Evolutionary conservation across 768 basidiomycete genomes (phyloP).

Genomic region (Sarcodon aspratus): DNA sequence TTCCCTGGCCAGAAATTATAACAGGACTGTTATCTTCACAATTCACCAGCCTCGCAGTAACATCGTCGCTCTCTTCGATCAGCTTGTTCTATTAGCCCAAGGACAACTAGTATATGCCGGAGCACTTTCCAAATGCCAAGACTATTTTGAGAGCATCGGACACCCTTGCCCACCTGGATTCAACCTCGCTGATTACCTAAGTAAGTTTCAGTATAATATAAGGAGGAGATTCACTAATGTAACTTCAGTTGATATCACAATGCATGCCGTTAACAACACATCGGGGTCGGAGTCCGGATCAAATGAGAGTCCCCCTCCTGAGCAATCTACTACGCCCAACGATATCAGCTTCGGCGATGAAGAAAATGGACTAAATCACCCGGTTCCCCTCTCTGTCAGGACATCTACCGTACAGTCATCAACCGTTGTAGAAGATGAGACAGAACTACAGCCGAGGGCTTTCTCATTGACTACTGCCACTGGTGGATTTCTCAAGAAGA

Average conservation of each 20-base stretch:
- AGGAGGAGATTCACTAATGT: conserved; percentile 5
- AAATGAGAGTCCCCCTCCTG: conserved; percentile 17
- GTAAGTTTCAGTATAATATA: conserved; percentile 33
- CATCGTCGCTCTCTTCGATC: conserved; percentile 93
- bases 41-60: conserved; percentile 98
- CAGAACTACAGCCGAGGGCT: conserved; percentile 38
- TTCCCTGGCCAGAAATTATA: conserved; percentile 77
- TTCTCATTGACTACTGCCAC: conserved; percentile 31
- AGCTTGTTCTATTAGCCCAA: conserved; percentile 73
- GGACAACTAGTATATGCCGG: conserved; percentile 85
- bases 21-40: conserved; percentile 92
- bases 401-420: conserved; percentile 22
- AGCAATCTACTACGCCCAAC: conserved; percentile 17
- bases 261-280: conserved; percentile 21
- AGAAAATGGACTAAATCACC: conserved; percentile 45
- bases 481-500: conserved; percentile 45
- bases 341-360: conserved; percentile 46
- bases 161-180: conserved; percentile 86
- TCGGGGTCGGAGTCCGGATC: conserved; percentile 18
- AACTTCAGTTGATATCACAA: conserved; percentile 30
- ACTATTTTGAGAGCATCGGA: conserved; percentile 71
- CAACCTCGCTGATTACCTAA: conserved; percentile 95
- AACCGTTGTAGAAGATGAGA: conserved; percentile 28
- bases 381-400: conserved; percentile 20
- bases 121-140: conserved; percentile 60